Conservation (phyloP, 768 basidiomycete genomes). For the Trametes punicea region DNA sequence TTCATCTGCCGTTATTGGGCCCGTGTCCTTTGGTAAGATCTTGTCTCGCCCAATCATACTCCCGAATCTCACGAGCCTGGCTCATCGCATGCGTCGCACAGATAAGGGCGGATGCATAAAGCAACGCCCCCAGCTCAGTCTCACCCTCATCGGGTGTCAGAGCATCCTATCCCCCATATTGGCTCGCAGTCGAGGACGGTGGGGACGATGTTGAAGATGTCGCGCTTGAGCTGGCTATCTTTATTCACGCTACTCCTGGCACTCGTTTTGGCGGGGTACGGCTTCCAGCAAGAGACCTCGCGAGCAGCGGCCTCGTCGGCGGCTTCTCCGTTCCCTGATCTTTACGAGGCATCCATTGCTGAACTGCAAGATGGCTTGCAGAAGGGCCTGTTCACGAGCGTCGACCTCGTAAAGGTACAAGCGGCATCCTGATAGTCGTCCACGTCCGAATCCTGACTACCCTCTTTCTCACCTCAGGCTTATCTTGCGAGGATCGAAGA, state of each 20-base stretch:
- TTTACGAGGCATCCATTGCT: constrained; percentile 56
- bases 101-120: too few relatives aligned
- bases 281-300: not conserved
- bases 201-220: not conserved
- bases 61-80: too few relatives aligned
- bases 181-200: not conserved
- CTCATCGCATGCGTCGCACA: too few relatives aligned
- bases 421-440: too few relatives aligned
- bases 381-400: constrained; percentile 50
- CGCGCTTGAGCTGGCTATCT: constrained; percentile 1
- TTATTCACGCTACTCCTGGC: not conserved
- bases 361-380: constrained; percentile 50
- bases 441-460: not conserved
- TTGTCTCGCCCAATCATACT: too few relatives aligned
- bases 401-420: constrained; percentile 57
- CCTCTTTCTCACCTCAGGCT: constrained; percentile 40
- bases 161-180: not conserved
- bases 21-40: too few relatives aligned
- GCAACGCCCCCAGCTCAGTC: too few relatives aligned
- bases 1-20: too few relatives aligned
- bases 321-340: constrained; percentile 39
- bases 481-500: constrained; percentile 65
- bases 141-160: too few relatives aligned
- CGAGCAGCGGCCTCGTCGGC: not conserved
- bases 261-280: constrained; percentile 1